phyloP scores from a whole-genome alignment of 2,329 filamentous ascomycete species.

The Pseudocercospora eumusae region DNA sequence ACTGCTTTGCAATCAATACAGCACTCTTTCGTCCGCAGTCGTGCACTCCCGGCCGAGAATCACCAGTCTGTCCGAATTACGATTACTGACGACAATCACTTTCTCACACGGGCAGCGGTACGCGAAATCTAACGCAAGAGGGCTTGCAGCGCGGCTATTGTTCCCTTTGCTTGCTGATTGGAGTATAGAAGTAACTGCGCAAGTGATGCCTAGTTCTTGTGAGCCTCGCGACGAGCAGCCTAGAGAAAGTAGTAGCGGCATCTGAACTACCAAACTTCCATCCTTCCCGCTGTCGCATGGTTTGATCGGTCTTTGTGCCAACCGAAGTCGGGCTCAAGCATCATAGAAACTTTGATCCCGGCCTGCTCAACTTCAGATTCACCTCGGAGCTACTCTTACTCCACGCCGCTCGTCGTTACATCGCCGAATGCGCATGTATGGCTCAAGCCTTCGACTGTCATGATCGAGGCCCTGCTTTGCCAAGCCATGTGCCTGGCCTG shows the following conservation, averaged over 20 bases:
- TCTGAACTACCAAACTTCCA: conserved; percentile 4
- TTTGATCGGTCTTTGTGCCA: background rate
- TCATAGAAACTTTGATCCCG: too few relatives aligned
- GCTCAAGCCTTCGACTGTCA: background rate
- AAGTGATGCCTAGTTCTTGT: background rate
- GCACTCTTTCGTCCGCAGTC: too few relatives aligned
- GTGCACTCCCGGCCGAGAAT: background rate
- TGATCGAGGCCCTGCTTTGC: background rate
- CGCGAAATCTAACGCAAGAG: conserved; percentile 3
- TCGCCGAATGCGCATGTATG: background rate
- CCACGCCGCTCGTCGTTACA: background rate
- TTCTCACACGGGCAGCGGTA: conserved; percentile 1
- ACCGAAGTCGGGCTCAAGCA: background rate
- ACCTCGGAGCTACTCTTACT: conserved; percentile 1
- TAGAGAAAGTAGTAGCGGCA: background rate
- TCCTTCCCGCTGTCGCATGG: conserved; percentile 9
- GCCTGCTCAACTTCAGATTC: background rate
- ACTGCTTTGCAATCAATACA: background rate
- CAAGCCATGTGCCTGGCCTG: background rate
- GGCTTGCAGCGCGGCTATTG: background rate
- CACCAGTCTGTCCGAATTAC: background rate
- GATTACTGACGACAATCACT: background rate
- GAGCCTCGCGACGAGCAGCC: background rate
- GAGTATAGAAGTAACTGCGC: background rate
- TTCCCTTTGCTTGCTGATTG: background rate